Base-by-base conservation (phyloP, 1,139 yeast species). In the Geotrichum reessii region DNA sequence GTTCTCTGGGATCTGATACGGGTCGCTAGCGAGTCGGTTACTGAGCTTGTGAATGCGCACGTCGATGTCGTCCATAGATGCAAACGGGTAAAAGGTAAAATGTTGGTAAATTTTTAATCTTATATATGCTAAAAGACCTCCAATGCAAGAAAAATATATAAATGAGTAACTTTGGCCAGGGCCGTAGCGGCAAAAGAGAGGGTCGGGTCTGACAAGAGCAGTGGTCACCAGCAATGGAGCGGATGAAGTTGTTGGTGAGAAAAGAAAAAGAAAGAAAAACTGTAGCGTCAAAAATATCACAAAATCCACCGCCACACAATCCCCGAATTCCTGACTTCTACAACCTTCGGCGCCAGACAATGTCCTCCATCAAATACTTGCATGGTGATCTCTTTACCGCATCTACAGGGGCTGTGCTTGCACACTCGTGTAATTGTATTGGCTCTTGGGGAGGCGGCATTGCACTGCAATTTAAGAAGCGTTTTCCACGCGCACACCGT, bases 391-490 rank as follows among this genome's bases (percentile, higher is more conserved):
- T 86, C 12, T 84, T 86, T 63, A 66, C 73, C 19, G 76, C 79
- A 25, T 67, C 73, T 0, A 58, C 72, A 1, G 68, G 71, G 0
- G 73, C 80, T 0, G 71, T 85, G 2, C 71, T 83, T 11, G 86
- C 85, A 0, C 96, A 89, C 69, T 85, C 96, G 0, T 89, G 96
- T 68, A 89, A 89, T 67, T 84, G 91, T 57, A 76, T 78, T 40
- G 96, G 96, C 0, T 69, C 78, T 0, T 89, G 96, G 96, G 95
- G 95, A 3, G 93, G 88, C 0, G 96, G 96, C 0, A 81, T 89
- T 1, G 93, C 92, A 0, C 75, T 75, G 1, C 75, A 71, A 8
- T 83, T 87, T 68, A 75, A 76, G 42, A 63, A 65, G 31, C 69
- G 75, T 57, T 86, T 76, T 67, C 89, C 88, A 1, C 66, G 73